Evolutionary conservation across 306 rosid genomes (phyloP).

Genomic region (Quercus suber): DNA sequence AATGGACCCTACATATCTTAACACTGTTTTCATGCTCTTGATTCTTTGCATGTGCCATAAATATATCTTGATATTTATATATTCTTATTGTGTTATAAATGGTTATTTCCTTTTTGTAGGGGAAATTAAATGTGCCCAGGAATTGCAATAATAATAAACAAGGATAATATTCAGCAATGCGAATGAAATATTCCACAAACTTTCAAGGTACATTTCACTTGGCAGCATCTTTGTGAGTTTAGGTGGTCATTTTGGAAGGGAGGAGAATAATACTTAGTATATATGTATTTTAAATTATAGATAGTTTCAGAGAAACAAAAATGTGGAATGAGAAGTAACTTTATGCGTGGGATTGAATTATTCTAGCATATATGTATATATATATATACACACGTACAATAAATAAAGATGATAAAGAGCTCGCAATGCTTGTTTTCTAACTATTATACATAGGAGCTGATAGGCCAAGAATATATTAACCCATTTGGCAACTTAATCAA

Average conservation of each 20-base stretch:
- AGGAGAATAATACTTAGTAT: constrained; percentile 37
- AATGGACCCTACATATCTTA: constrained; percentile 34
- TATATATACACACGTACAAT: too few relatives aligned
- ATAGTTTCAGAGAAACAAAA: constrained; percentile 6
- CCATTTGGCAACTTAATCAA: too few relatives aligned
- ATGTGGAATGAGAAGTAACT: too few relatives aligned
- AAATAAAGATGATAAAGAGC: too few relatives aligned
- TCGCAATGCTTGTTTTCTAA: not conserved
- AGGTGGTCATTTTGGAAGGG: too few relatives aligned
- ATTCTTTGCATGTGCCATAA: constrained; percentile 29
- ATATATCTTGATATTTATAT: constrained; percentile 3
- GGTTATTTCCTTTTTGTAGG: not conserved
- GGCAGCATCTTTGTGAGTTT: constrained; percentile 15
- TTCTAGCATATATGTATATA: too few relatives aligned
- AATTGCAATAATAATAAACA: constrained; percentile 25
- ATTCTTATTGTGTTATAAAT: not conserved
- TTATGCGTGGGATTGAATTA: too few relatives aligned
- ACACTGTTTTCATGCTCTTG: constrained; percentile 1
- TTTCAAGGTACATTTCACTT: constrained; percentile 6
- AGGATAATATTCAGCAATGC: constrained; percentile 10
- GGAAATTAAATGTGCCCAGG: constrained; percentile 10
- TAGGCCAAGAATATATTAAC: too few relatives aligned
- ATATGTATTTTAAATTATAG: constrained; percentile 14
- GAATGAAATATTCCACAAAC: constrained; percentile 40
- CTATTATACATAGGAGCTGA: too few relatives aligned